Conservation (phyloP, 352 stramenopile species). For the Peronosclerospora sorghi region DNA sequence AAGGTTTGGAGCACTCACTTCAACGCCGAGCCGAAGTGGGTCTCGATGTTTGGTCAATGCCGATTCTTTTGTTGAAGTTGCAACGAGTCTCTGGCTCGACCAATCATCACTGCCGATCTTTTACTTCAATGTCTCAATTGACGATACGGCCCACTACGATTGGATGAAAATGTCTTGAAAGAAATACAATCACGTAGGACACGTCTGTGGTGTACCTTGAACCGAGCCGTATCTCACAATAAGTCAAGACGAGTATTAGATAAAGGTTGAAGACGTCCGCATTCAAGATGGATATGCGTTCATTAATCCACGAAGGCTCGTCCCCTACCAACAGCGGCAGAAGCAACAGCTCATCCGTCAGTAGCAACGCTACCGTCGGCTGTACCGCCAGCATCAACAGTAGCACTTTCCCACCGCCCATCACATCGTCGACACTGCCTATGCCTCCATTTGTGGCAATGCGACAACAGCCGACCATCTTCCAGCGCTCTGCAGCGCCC, state of each 20-base stretch:
- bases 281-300: slow-evolving; percentile 59
- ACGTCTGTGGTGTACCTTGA: slow-evolving; percentile 2
- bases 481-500: slow-evolving; percentile 11
- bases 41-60: no score
- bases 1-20: no score
- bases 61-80: slow-evolving; percentile 50
- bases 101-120: slow-evolving; percentile 19
- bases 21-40: no score
- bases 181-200: slow-evolving; percentile 6
- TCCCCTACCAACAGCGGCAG: slow-evolving; percentile 9
- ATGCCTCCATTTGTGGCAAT: slow-evolving; percentile 40
- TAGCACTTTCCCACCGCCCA: slow-evolving; percentile 6
- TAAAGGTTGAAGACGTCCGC: not conserved
- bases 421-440: slow-evolving; percentile 19
- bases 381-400: not conserved
- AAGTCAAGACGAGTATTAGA: slow-evolving; percentile 6
- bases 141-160: slow-evolving; percentile 10
- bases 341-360: not conserved
- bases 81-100: slow-evolving; percentile 5
- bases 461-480: slow-evolving; percentile 24
- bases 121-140: slow-evolving; percentile 51
- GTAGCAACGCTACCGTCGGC: slow-evolving; percentile 1
- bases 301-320: slow-evolving; percentile 47
- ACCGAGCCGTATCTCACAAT: slow-evolving; percentile 12
- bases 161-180: slow-evolving; percentile 25